These are phyloP conservation scores for Colletotrichum theobromicola DNA, from an alignment of 2,329 filamentous ascomycete genomes.

Conservation along the genomic window DNA sequence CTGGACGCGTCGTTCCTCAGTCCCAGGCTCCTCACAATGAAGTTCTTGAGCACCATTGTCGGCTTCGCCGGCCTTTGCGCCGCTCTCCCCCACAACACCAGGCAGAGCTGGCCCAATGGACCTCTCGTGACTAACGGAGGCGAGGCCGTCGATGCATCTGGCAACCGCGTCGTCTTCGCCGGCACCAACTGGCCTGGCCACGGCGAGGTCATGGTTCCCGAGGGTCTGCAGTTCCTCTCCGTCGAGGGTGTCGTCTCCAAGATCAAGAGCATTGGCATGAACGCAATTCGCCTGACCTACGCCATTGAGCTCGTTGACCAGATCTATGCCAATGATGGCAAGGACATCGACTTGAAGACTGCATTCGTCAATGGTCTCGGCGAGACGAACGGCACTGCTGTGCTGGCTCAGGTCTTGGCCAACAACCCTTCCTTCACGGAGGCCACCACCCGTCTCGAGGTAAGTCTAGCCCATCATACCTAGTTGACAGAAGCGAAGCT, in stretches of 20 bases:
- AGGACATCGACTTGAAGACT: constrained; percentile 49
- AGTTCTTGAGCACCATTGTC: constrained; percentile 18
- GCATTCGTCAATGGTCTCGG: constrained; percentile 54
- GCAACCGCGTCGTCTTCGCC: constrained; percentile 52
- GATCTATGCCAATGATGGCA: constrained; percentile 53
- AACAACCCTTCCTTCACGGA: constrained; percentile 63
- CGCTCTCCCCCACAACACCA: constrained; percentile 3
- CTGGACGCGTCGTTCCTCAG: background rate
- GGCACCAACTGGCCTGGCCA: constrained; percentile 69
- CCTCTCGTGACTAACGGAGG: constrained; percentile 47
- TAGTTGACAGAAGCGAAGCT: background rate
- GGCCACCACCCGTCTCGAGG: constrained; percentile 58
- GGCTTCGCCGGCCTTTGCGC: constrained; percentile 19
- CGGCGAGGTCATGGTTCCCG: constrained; percentile 67
- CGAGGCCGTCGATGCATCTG: constrained; percentile 47
- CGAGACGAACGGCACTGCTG: constrained; percentile 53
- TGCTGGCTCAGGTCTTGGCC: constrained; percentile 56
- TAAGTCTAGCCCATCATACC: constrained; percentile 25
- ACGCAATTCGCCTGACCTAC: constrained; percentile 66
- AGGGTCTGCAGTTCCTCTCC: constrained; percentile 67
- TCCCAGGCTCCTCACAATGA: constrained; percentile 16
- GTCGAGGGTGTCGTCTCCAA: constrained; percentile 58
- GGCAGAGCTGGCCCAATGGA: constrained; percentile 42
- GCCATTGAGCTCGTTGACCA: constrained; percentile 70
- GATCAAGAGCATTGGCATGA: constrained; percentile 66